Evolutionary conservation across 805 yeast genomes (phyloP).

Genomic region (Cephaloascus albidus): DNA sequence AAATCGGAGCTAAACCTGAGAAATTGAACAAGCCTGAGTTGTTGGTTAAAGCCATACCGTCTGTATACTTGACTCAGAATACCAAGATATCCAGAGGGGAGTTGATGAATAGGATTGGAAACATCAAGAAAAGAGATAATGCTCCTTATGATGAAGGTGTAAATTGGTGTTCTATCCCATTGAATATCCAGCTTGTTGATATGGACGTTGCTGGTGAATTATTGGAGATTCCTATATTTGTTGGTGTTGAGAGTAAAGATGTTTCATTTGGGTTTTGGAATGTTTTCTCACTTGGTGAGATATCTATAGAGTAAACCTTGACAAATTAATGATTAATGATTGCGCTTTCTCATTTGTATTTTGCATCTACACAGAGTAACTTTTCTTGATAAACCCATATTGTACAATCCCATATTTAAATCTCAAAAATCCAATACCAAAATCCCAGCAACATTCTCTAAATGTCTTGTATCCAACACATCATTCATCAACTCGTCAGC

Average conservation of each 20-base stretch:
- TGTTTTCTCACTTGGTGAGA: neutral
- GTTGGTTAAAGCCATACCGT: slow-evolving; percentile 15
- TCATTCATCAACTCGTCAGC: slow-evolving; percentile 11
- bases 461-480: slow-evolving; percentile 43
- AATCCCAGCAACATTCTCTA: slow-evolving; percentile 47
- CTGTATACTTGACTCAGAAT: slow-evolving; percentile 12
- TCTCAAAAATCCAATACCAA: slow-evolving; percentile 44
- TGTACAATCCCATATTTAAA: slow-evolving; percentile 14
- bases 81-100: slow-evolving; percentile 19
- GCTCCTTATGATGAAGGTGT: slow-evolving; percentile 10
- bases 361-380: too few relatives aligned
- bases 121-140: slow-evolving; percentile 2
- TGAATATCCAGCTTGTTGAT: slow-evolving; percentile 5
- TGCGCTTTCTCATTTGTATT: too few relatives aligned
- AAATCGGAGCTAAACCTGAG: slow-evolving; percentile 7
- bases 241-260: slow-evolving; percentile 8
- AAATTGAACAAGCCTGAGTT: slow-evolving; percentile 8
- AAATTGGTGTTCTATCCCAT: slow-evolving; percentile 17
- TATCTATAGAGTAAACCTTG: neutral
- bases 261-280: neutral
- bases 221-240: slow-evolving; percentile 9
- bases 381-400: too few relatives aligned
- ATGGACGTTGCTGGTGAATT: slow-evolving; percentile 1
- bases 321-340: too few relatives aligned
- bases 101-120: slow-evolving; percentile 11